Base-by-base conservation (phyloP, 139 green algal species). In the Ettlia oleoabundans region DNA sequence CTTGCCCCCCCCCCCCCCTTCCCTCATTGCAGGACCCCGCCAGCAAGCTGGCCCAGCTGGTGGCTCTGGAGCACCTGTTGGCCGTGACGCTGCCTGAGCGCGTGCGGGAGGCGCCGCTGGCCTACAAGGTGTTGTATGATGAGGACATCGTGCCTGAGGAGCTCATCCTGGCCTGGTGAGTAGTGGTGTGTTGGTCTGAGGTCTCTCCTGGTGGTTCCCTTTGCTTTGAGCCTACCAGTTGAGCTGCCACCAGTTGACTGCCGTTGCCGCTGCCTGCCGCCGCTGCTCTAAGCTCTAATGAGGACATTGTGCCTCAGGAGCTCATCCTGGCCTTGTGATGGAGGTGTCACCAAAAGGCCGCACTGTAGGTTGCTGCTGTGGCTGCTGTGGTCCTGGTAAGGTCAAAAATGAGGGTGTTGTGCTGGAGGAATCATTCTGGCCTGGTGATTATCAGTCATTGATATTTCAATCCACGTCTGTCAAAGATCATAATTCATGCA, bases 41-140 rank as follows among this genome's bases (percentile, higher is more conserved):
- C 2, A 65, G 76, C 5, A 91, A 96, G 89, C 86, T 96, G 53
- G 90, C 91, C 21, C 91, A 95, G 87, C 91, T 97, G 35, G 87
- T 97, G 35, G 94, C 92, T 2, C 70, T 97, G 40, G 94, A 98
- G 90, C 82, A 94, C 84, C 82, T 92, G 64, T 26, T 90, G 42
- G 88, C 72, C 0, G 80, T 89, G 8, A 51, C 71, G 9, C 55
- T 85, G 63, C 82, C 87, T 0, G 82, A 66, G 24, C 80, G 76
- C 15, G 70, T 37, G 40, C 91, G 90, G 64, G 94, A 98, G 86
- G 83, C 89, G 2, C 79, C 93, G 0, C 81, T 94, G 55, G 85
- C 94, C n/a, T 84, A 98, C 19, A 98, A 98, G 91, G 82, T 73
- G 41, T 79, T 97, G 67, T 98, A 98, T 74, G 96, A 99, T 70